A percentile compares a stretch with the other conserved stretches of the same genome.
phyloP scores from a whole-genome alignment of 2,329 filamentous ascomycete species.

The Pseudofabraea citricarpa region DNA sequence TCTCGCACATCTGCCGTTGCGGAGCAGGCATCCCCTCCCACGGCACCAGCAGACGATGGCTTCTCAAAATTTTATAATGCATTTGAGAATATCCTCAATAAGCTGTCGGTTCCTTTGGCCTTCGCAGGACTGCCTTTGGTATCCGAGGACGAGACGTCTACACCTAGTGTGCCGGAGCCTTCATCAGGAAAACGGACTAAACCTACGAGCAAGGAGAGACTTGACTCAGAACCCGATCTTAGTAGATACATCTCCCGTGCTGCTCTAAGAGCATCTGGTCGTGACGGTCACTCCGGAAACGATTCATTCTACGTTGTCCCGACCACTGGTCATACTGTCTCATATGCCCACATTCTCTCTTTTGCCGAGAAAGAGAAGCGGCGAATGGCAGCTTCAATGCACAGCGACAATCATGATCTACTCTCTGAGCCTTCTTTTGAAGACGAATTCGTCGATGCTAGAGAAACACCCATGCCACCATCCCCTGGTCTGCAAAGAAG shows the following conservation, averaged over 20 bases:
- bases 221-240: slow-evolving; percentile 63
- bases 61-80: slow-evolving; percentile 91
- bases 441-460: slow-evolving; percentile 87
- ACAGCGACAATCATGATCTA: slow-evolving; percentile 29
- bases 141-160: slow-evolving; percentile 36
- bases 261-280: slow-evolving; percentile 72
- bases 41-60: slow-evolving; percentile 49
- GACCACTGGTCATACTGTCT: slow-evolving; percentile 83
- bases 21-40: slow-evolving; percentile 17
- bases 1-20: slow-evolving; percentile 28
- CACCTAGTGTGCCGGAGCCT: slow-evolving; percentile 31
- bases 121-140: slow-evolving; percentile 87
- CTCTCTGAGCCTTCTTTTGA: slow-evolving; percentile 56
- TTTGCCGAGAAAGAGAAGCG: slow-evolving; percentile 64
- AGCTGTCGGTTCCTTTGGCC: slow-evolving; percentile 82
- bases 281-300: slow-evolving; percentile 56
- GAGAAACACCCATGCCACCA: slow-evolving; percentile 50
- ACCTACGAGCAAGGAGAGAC: slow-evolving; percentile 23
- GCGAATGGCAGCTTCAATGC: slow-evolving; percentile 47
- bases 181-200: slow-evolving; percentile 28
- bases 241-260: slow-evolving; percentile 81
- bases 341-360: slow-evolving; percentile 84
- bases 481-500: slow-evolving; percentile 36
- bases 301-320: slow-evolving; percentile 95
- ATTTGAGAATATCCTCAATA: slow-evolving; percentile 83